Evolutionary conservation across 257 asterid genomes (phyloP).

Genomic region (Primulina huaijiensis): DNA sequence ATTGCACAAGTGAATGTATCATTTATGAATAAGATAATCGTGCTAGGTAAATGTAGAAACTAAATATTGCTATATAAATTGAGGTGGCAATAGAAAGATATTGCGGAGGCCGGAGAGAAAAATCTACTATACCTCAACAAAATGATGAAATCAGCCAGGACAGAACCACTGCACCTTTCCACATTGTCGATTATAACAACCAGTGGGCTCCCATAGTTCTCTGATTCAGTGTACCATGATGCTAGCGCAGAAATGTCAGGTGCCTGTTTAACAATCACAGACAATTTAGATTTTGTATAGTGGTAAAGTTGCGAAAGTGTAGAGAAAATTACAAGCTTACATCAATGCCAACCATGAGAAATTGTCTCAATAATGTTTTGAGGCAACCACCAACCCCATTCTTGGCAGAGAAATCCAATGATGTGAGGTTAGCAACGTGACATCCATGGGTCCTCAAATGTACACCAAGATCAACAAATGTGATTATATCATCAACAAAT

Average conservation of each 20-base stretch:
- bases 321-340: conserved; percentile 40
- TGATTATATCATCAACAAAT: conserved; percentile 72
- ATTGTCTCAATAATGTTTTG: conserved; percentile 62
- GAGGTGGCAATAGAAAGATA: neutral
- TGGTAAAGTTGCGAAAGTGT: conserved; percentile 13
- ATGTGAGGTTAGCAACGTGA: conserved; percentile 73
- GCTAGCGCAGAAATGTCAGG: conserved; percentile 84
- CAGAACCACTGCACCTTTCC: conserved; percentile 78
- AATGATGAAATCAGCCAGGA: conserved; percentile 73
- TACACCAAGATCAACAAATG: conserved; percentile 69
- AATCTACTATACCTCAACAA: conserved; percentile 62
- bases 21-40: neutral
- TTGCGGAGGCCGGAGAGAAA: conserved; percentile 22
- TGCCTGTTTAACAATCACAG: conserved; percentile 39
- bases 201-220: conserved; percentile 55
- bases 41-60: conserved; percentile 2
- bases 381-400: conserved; percentile 86
- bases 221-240: conserved; percentile 77
- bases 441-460: conserved; percentile 63
- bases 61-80: neutral
- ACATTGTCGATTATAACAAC: conserved; percentile 75
- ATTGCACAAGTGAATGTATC: conserved; percentile 7
- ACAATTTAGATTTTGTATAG: conserved; percentile 1
- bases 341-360: conserved; percentile 53
- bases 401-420: conserved; percentile 69